Evolutionary conservation across 169 alveolate species (phyloP), one percentile per base, ranked within the genome.

Genomic region (Babesia gibsoni): DNA sequence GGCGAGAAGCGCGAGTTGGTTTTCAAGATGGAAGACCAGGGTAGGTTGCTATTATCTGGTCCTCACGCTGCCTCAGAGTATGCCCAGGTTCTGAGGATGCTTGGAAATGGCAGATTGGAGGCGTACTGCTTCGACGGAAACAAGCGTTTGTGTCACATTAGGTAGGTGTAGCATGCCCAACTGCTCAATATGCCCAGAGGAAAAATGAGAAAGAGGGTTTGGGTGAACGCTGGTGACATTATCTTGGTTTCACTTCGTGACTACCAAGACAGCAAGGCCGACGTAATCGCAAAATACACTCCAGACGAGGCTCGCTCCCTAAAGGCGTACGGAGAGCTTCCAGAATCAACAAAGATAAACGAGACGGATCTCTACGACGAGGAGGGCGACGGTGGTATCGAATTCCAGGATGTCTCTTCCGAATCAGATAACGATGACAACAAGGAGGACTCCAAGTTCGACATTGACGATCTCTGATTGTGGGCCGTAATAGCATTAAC

Each of bases 21-120:
- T 37, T 93, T 94, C 83, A 96, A 96, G 73, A 99, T 96, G 84
- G 99, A 96, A 42, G 99, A 97, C 42, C 97, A 96, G 72, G 97
- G 96, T 91, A 0, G 5, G 59, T 70, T 18, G 8, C 18, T 4
- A n/a, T 10, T 65, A 67, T 35, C 66, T 56, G 33, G 66, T 9
- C 22, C 6, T 54, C n/a, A 0, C 25, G 25, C 22, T 23, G 68
- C 45, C 59, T 22, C 86, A 89, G 99, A 94, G 70, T 96, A 96
- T 75, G 99, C 95, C 27, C 96, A 96, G 73, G 99, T 96, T 33
- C 85, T 92, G 35, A 89, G 98, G 75, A 94, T 97, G 98, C 94
- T 97, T 78, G 99, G 99, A 20, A 97, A 96, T 80, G 99, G 99
- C 27, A 93, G 99, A 48, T 90, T 97, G 30, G 99, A 97, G 80